Base-by-base conservation (phyloP, 2,329 filamentous ascomycete genomes). In the Pseudogymnoascus sp. region DNA sequence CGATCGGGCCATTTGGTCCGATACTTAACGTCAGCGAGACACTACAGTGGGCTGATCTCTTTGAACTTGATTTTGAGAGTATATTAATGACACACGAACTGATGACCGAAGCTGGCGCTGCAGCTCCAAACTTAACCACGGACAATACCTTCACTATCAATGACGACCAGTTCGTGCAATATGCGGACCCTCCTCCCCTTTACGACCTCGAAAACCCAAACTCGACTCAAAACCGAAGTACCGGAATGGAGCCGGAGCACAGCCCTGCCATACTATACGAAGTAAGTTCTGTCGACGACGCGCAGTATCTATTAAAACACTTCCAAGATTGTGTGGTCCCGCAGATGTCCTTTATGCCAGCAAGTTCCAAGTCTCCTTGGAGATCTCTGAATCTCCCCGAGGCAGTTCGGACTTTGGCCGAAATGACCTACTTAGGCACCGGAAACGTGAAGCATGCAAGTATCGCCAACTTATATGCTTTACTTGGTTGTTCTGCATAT, bases 21-120 rank as follows among this genome's bases (percentile, higher is more conserved):
- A 34, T 34, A 34, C 16, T 51, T 51, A 51, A 62, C 34, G 61
- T 73, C 47, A 69, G 73, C 21, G 73, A 73, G 59, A 71, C 72
- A 14, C 61, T 74, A 3, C 72, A 73, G 31, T 75, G 73, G 73
- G 71, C 73, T 1, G 73, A 75, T 57, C 63, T 75, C 0, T 68
- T 75, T 5, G 72, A 71, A 26, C 61, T 63, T 60, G 62, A 60
- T 37, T 59, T 63, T 60, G 62, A 47, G 16, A 37, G 14, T 39
- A 42, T 23, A 60, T 34, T 34, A 34, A 34, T 34, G 31, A 11
- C 31, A 34, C 31, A 34, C 31, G 31, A 34, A 34, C 31, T 34
- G 10, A 34, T 34, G 31, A 34, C 8, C 31, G 31, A 34, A 34
- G 7, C 18, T 23, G 37, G 37, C 14, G 29, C 16, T 34, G 21